phyloP scores from a whole-genome alignment of 306 rosid species.

The Fragaria iinumae region DNA sequence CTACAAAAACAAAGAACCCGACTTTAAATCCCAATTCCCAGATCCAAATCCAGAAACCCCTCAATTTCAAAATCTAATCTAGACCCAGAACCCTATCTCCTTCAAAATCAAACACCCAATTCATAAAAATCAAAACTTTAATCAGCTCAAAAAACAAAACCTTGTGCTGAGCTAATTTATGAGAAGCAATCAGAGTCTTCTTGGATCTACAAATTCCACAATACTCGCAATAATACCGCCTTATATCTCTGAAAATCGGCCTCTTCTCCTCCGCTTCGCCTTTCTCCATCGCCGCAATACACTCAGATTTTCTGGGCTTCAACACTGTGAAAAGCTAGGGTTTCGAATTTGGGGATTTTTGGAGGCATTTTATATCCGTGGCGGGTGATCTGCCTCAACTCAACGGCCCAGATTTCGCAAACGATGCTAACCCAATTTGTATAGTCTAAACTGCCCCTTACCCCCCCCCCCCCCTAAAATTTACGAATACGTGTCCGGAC shows the following conservation, averaged over 20 bases:
- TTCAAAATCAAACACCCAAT: background rate
- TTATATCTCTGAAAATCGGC: conserved; percentile 47
- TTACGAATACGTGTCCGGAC: too few species aligned
- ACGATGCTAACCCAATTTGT: too few species aligned
- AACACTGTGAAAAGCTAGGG: background rate
- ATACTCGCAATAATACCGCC: conserved; percentile 55
- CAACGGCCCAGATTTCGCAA: background rate
- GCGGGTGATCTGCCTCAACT: background rate
- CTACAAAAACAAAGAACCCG: conserved; percentile 21
- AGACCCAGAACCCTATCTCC: background rate
- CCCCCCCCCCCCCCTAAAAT: too few species aligned
- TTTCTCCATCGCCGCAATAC: conserved; percentile 35
- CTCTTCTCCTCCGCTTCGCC: conserved; percentile 22
- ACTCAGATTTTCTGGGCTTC: background rate
- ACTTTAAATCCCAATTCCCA: background rate
- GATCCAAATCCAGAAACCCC: background rate
- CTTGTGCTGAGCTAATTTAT: conserved; percentile 60
- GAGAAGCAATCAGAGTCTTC: conserved; percentile 54
- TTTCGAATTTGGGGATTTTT: background rate
- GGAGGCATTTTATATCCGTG: background rate
- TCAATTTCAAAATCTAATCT: background rate
- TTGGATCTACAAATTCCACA: conserved; percentile 76
- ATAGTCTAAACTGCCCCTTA: too few species aligned
- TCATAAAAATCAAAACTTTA: background rate
- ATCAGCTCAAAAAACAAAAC: conserved; percentile 22